Evolutionary conservation across 768 basidiomycete genomes (phyloP), one percentile per base, ranked within the genome.

Genomic region (Lepiota brunneoincarnata): DNA sequence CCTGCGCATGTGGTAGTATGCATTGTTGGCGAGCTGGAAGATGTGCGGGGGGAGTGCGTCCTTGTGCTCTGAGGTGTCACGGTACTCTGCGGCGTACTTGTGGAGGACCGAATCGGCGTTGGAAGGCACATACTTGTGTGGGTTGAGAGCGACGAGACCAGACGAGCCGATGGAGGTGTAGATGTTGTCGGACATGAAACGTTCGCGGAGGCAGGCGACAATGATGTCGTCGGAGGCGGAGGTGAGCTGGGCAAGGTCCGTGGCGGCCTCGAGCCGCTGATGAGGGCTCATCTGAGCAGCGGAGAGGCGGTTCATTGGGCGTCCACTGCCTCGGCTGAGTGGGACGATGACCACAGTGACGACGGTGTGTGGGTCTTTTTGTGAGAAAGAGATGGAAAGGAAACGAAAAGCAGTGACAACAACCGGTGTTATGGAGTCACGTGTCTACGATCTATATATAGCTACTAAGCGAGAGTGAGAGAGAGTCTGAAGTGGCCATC

Each of bases 1-100:
- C 61, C 96, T 77, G 46, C 86, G 78, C 94, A 98, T 96, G 70
- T 98, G 93, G 68, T 94, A 98, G 71, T 95, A 98, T 4, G 92
- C 86, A 71, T 91, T 89, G 62, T 93, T 87, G 4, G 92, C 91
- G 43, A 93, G 77, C 63, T 94, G 88, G 67, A 97, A 98, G 39
- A 98, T 84, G 64, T 99, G 96, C 1, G 96, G 96, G 31, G 86
- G 81, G 2, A 86, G 75, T 7, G 70, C 67, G 47, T 77, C 74
- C 68, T 82, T 86, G 61, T 81, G 79, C 46, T 80, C 78, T 9
- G 78, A 72, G 4, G 89, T 86, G 62, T 91, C 84, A 39, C 91
- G 80, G 65, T 94, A 93, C 63, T 95, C 87, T 17, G 86, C 77
- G 2, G 91, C 87, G 66, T 97, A 97, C 66, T 90, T 87, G 69